A percentile compares a stretch with the other conserved stretches of the same genome.
phyloP scores from a whole-genome alignment of 2,329 filamentous ascomycete species.

The Botrytis pseudocinerea region DNA sequence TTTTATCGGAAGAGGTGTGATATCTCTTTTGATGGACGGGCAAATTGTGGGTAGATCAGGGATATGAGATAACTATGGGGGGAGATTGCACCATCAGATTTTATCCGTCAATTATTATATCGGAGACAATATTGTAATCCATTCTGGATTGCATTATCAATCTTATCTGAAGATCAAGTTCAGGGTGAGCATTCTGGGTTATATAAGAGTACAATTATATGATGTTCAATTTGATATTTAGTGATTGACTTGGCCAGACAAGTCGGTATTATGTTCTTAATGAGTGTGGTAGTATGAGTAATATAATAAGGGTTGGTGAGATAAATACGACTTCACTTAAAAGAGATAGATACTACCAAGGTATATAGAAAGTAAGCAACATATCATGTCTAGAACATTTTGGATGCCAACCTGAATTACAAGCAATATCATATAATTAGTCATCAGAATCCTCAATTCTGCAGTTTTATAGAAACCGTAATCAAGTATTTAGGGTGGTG shows the following conservation, averaged over 20 bases:
- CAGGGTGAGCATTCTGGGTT: rapidly evolving
- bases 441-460: rapidly evolving
- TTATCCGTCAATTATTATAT: rapidly evolving
- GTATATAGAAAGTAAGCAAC: not conserved
- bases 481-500: rapidly evolving
- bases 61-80: not conserved
- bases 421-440: not conserved
- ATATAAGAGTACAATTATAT: not conserved
- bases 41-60: not conserved
- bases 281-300: rapidly evolving
- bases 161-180: not conserved
- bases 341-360: not conserved
- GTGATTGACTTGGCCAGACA: not conserved
- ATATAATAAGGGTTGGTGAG: rapidly evolving
- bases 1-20: not conserved
- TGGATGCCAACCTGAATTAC: not conserved
- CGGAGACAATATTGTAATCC: not conserved
- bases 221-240: too few species aligned
- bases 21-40: not conserved
- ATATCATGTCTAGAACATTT: not conserved
- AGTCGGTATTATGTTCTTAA: too few species aligned
- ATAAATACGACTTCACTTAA: rapidly evolving
- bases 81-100: not conserved
- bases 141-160: not conserved
- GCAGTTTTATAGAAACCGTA: rapidly evolving